Evolutionary conservation across 352 stramenopile species (phyloP).

Genomic region (Thraustotheca clavata): DNA sequence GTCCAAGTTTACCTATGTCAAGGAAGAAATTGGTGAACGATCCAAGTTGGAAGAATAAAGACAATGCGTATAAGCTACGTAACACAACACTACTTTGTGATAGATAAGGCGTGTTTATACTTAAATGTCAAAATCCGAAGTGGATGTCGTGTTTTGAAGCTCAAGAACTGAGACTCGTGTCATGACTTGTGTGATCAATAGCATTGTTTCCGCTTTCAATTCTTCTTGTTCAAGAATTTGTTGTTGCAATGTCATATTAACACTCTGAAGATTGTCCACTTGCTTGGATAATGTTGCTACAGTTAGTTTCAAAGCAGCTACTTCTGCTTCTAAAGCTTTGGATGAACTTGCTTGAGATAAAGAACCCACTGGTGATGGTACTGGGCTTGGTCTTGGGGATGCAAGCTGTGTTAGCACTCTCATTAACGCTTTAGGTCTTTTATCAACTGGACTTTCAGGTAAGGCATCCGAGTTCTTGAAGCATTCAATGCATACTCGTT

Average conservation of each 20-base stretch:
- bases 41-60: slow-evolving; percentile 36
- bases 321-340: background rate
- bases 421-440: background rate
- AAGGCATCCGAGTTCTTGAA: slow-evolving; percentile 26
- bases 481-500: slow-evolving; percentile 71
- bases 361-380: background rate
- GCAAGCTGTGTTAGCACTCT: background rate
- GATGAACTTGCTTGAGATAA: background rate
- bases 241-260: slow-evolving; percentile 73
- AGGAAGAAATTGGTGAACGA: slow-evolving; percentile 49
- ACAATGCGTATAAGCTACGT: background rate
- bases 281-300: slow-evolving; percentile 53
- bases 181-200: slow-evolving; percentile 79
- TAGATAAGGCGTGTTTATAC: background rate
- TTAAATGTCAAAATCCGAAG: slow-evolving; percentile 21
- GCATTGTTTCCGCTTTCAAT: slow-evolving; percentile 74
- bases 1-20: slow-evolving; percentile 51
- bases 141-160: slow-evolving; percentile 37
- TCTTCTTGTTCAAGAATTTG: slow-evolving; percentile 74
- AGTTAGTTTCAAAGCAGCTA: background rate
- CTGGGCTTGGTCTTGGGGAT: background rate
- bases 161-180: slow-evolving; percentile 73
- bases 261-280: slow-evolving; percentile 62
- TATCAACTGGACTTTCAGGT: background rate
- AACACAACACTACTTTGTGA: background rate